Base-by-base conservation (phyloP, 257 asterid species). In the Vinca minor region DNA sequence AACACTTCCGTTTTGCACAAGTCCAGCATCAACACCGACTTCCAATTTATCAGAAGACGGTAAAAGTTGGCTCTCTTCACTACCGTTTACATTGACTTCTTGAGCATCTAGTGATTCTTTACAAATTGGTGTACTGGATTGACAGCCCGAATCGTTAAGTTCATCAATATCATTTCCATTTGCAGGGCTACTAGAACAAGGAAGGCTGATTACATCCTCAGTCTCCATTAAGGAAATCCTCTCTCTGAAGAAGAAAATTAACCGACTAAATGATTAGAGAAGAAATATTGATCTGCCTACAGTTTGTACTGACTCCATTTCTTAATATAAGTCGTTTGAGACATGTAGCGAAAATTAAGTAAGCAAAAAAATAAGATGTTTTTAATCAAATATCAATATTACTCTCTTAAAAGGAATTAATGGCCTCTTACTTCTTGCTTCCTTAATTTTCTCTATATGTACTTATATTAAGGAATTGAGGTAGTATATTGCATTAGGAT, bases 181-280 rank as follows among this genome's bases (percentile, higher is more conserved):
- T 52, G 67, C 83, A 45, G 80, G 69, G 49, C 70, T 71, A 75
- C 83, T 72, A 18, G 85, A 81, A 73, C 81, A 78, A 45, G 80
- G 86, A 65, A 70, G 77, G 71, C 68, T 61, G 60, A 70, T 82
- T 34, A 77, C 45, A 66, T 86, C 88, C 79, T 76, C 91, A 31
- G 78, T 72, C 60, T 82, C 92, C 96, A 91, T 88, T 46, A 69
- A 15, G 20, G 56, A 59, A 25, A 42, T 18, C 56, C 25, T 38
- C 66, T 46, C 18, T 46, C 15, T 1, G 48, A 55, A 48, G 10
- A 65, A n/a, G 46, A 63, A 67, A 52, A n/a, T 34, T 62, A 60
- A 46, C 36, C 65, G 28, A 44, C n/a, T 29, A 53, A 45, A 23
- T 55, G 42, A 64, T 28, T 14, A 59, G 28, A 32, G 38, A 8